Evolutionary conservation across 306 rosid genomes (phyloP), one percentile per base, ranked within the genome.

Genomic region (Cicer cuneatum): DNA sequence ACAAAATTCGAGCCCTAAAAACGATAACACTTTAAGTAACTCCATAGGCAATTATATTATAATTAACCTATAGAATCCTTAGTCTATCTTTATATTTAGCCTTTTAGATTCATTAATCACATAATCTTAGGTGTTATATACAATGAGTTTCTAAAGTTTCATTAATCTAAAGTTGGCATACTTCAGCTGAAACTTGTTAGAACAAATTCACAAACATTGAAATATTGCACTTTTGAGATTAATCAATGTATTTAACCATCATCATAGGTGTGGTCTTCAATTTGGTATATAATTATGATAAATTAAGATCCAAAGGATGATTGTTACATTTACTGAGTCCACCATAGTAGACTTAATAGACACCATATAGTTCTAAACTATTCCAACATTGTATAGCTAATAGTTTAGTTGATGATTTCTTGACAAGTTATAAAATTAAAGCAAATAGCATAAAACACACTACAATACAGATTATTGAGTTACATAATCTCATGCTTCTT

Each of bases 401-500:
- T 48, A 71, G 51, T 53, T 72, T 21, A 11, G 65, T 19, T 64
- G 19, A 66, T 57, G 60, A 54, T 69, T 69, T 68, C 49, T 45
- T 37, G 5, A 69, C 47, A 10, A 68, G 10, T 68, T 80, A 66
- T 53, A 47, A 45, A 76, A 60, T 70, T 75, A 67, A 67, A 60
- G 62, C 16, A 0, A 7, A 66, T 57, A 29, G 37, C 16, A 51
- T 49, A 54, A 43, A 43, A 61, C 21, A 41, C 49, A 38, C 42
- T 8, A 66, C 14, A 42, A 19, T 66, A 39, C 41, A 56, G 45
- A 35, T 74, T 79, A 72, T 78, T 78, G 58, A 60, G 56, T 38
- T 57, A 53, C 77, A 59, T 69, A 66, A 41, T 19, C 75, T 73
- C 66, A 24, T 33, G 83, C 60, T 39, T 67, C 62, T 52, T 58